Conservation (phyloP, 164 flowering plant genomes). For the Vitis labrusca region DNA sequence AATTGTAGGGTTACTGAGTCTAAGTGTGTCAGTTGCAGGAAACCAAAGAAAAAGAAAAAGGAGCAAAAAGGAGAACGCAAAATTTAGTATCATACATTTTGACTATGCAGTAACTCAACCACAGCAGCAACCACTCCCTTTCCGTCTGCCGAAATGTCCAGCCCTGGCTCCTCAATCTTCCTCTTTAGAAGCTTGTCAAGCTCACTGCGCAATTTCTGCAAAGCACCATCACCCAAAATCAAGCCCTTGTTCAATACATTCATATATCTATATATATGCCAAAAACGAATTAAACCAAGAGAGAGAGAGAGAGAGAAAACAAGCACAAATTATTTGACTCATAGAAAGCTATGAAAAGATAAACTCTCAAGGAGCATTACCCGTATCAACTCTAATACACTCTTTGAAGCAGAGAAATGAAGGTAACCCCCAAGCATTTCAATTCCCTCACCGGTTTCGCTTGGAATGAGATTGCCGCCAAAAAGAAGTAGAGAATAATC, state of each 20-base stretch:
- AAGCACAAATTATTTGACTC: too few species aligned
- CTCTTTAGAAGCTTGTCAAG: conserved; percentile 79
- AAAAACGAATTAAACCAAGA: too few species aligned
- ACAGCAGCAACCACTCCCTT: conserved; percentile 90
- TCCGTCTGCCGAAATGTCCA: conserved; percentile 69
- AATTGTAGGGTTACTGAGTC: too few species aligned
- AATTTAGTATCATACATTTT: conserved; percentile 27
- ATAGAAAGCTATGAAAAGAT: neutral
- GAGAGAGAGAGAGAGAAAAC: too few species aligned
- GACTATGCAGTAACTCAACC: conserved; percentile 77
- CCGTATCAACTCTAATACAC: conserved; percentile 71
- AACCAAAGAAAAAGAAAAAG: too few species aligned
- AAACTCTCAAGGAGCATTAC: conserved; percentile 28
- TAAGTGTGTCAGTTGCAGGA: too few species aligned
- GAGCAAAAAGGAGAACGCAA: too few species aligned
- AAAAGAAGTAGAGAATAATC: conserved; percentile 92
- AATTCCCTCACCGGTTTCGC: conserved; percentile 79
- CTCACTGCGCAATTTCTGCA: conserved; percentile 81
- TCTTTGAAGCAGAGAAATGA: conserved; percentile 92
- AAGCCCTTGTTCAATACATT: neutral
- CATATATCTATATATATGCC: neutral
- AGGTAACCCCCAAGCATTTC: conserved; percentile 99
- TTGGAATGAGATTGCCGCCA: conserved; percentile 82
- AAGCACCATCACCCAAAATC: conserved; percentile 5
- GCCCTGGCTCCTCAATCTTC: conserved; percentile 85